These are phyloP conservation scores for Suillus discolor DNA, from an alignment of 768 basidiomycete species.

Conservation along the genomic window DNA sequence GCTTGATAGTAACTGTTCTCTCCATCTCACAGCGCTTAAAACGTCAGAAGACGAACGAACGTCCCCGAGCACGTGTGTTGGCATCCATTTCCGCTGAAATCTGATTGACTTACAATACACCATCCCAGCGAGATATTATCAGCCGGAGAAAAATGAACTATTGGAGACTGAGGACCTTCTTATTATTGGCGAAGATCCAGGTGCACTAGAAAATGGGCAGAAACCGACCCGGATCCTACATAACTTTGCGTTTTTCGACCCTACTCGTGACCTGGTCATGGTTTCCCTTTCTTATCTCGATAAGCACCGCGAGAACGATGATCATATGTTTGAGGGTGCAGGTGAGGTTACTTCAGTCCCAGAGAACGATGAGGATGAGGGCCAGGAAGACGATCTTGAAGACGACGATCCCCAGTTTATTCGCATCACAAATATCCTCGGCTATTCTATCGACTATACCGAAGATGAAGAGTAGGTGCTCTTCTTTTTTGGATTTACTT, in stretches of 20 bases:
- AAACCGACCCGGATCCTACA: conserved; percentile 62
- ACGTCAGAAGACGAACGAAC: conserved; percentile 29
- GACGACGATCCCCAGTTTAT: conserved; percentile 42
- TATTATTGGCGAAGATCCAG: conserved; percentile 45
- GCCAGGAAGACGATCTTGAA: conserved; percentile 53
- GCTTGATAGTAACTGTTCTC: background rate
- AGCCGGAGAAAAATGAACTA: conserved; percentile 32
- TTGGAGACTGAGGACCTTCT: conserved; percentile 39
- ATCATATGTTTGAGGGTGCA: conserved; percentile 51
- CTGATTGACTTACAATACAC: background rate
- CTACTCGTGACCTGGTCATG: conserved; percentile 44
- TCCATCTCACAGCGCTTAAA: conserved; percentile 21
- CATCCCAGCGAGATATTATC: conserved; percentile 42
- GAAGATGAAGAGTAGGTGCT: conserved; percentile 50
- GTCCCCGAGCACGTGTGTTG: conserved; percentile 19
- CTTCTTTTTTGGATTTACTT: conserved; percentile 8
- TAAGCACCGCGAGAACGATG: conserved; percentile 36
- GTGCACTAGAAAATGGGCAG: conserved; percentile 33
- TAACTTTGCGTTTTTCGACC: conserved; percentile 65
- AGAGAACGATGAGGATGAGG: conserved; percentile 62
- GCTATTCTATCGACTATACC: conserved; percentile 54
- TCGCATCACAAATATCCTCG: conserved; percentile 47
- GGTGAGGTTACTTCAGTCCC: conserved; percentile 53
- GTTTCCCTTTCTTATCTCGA: conserved; percentile 52
- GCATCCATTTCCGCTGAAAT: background rate